phyloP scores from a whole-genome alignment of 805 yeast genomes.

The Yarrowia sp. region DNA sequence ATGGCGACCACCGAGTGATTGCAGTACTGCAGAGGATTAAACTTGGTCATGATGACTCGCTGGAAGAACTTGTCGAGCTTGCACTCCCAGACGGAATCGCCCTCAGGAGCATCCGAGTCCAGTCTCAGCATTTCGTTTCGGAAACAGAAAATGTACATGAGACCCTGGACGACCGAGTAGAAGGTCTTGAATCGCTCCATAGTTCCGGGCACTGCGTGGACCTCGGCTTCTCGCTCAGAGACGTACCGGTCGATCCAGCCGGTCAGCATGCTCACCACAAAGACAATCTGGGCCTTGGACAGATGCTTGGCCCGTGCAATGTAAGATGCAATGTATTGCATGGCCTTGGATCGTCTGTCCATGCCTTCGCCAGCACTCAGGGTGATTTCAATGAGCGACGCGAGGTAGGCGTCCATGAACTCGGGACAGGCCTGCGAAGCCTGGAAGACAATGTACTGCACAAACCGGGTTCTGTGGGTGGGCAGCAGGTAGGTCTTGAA shows the following conservation, averaged over 20 bases:
- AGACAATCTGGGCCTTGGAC: constrained; percentile 73
- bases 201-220: constrained; percentile 66
- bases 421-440: constrained; percentile 82
- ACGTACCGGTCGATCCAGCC: constrained; percentile 86
- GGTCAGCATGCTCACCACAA: constrained; percentile 80
- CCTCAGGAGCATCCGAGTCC: constrained; percentile 40
- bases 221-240: constrained; percentile 84
- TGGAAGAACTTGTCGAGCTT: constrained; percentile 86
- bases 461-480: constrained; percentile 87
- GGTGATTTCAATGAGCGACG: constrained; percentile 80
- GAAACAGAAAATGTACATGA: constrained; percentile 90
- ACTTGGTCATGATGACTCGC: constrained; percentile 80
- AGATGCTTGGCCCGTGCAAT: constrained; percentile 84
- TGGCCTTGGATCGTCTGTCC: constrained; percentile 82
- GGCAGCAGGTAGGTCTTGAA: constrained; percentile 86
- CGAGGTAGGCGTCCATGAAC: constrained; percentile 83
- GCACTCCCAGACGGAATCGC: constrained; percentile 69
- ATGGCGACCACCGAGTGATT: constrained; percentile 91
- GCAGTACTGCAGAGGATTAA: constrained; percentile 92
- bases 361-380: constrained; percentile 71
- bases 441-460: constrained; percentile 83
- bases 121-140: constrained; percentile 68
- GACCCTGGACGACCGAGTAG: constrained; percentile 88
- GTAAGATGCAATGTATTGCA: constrained; percentile 90
- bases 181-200: constrained; percentile 91